phyloP scores from a whole-genome alignment of 305 asterid genomes.

The Ilex paraguariensis region DNA sequence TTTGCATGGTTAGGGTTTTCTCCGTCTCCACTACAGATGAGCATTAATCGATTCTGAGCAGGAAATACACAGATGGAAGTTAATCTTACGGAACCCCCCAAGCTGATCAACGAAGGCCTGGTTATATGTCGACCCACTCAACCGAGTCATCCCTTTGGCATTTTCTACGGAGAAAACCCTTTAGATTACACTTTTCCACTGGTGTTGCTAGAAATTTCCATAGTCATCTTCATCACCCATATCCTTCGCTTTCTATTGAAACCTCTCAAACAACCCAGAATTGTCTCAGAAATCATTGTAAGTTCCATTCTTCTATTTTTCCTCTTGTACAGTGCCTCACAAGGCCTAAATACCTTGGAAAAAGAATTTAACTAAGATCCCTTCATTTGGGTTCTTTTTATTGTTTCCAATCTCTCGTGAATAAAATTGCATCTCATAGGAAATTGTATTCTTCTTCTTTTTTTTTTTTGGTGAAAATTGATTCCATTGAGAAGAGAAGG shows the following conservation, averaged over 20 bases:
- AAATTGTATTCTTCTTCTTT: background rate
- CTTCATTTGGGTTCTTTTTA: background rate
- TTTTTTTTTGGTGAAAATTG: too few species aligned
- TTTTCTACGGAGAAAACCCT: constrained; percentile 72
- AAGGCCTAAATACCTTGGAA: too few species aligned
- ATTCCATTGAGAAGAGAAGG: too few species aligned
- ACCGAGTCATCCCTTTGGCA: constrained; percentile 34
- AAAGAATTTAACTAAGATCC: too few species aligned
- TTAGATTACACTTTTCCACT: constrained; percentile 46
- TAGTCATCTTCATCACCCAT: constrained; percentile 30
- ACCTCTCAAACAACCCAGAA: constrained; percentile 68
- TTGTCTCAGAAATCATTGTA: constrained; percentile 60
- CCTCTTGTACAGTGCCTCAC: background rate
- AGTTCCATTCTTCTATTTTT: constrained; percentile 15
- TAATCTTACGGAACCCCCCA: too few species aligned
- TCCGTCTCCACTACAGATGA: too few species aligned
- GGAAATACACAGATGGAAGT: too few species aligned
- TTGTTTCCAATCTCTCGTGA: background rate
- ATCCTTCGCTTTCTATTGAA: constrained; percentile 43
- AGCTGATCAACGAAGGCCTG: background rate
- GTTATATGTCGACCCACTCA: constrained; percentile 26
- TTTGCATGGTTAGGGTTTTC: too few species aligned
- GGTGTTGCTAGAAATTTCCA: constrained; percentile 32
- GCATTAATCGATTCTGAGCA: too few species aligned
- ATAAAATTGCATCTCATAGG: background rate